Conservation (phyloP, 768 basidiomycete genomes). For the Pleurotus tuoliensis region DNA sequence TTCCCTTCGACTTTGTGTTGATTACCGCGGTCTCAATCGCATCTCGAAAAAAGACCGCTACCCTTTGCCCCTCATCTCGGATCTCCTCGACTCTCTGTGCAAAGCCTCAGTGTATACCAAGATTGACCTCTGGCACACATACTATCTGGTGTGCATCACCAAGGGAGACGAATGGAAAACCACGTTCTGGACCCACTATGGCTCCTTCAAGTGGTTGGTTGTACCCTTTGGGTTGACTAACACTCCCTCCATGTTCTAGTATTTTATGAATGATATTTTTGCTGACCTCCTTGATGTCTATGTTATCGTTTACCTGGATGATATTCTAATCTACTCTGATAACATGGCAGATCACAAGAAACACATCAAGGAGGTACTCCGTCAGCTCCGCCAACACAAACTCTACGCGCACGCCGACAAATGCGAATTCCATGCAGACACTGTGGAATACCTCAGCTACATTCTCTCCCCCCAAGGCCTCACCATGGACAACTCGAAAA, state of each 20-base stretch:
- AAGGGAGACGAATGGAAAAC: conserved; percentile 42
- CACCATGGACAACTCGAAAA: no score
- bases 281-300: conserved; percentile 17
- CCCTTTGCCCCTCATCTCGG: conserved; percentile 26
- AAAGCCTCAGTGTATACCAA: conserved; percentile 24
- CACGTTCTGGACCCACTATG: conserved; percentile 32
- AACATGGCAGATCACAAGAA: conserved; percentile 11
- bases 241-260: conserved; percentile 38
- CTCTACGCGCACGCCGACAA: conserved; percentile 9
- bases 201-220: conserved; percentile 34
- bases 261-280: conserved; percentile 37
- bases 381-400: conserved; percentile 13
- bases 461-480: no score
- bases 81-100: conserved; percentile 26
- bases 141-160: conserved; percentile 30
- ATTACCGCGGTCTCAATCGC: conserved; percentile 23
- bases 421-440: no score
- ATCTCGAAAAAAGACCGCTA: conserved; percentile 34
- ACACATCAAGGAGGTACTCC: conserved; percentile 12
- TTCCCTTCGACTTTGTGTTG: conserved; percentile 17
- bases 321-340: conserved; percentile 26
- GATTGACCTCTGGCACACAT: conserved; percentile 36
- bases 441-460: no score
- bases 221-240: conserved; percentile 36
- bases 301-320: conserved; percentile 21